Percentiles rank a stretch among this genome's conserved stretches.
Evolutionary conservation across 1,284 basidiomycete genomes (phyloP).

Genomic region (Cutaneotrichosporon sp.): DNA sequence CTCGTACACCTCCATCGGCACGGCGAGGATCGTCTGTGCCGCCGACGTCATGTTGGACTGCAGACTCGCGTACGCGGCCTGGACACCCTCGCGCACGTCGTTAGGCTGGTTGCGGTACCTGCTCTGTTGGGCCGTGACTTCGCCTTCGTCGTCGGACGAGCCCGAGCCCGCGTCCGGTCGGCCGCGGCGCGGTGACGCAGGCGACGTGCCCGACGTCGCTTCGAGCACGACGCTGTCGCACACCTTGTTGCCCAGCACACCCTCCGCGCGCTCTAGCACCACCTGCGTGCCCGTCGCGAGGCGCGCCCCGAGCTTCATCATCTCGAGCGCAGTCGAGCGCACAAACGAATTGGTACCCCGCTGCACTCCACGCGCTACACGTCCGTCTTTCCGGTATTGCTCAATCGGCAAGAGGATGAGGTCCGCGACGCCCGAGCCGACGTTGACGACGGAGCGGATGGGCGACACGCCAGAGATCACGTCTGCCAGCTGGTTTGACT

Average conservation of each 20-base stretch:
- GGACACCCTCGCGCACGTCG: constrained; percentile 79
- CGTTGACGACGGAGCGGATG: constrained; percentile 90
- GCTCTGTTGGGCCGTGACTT: constrained; percentile 58
- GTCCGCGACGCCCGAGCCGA: constrained; percentile 92
- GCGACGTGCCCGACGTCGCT: constrained; percentile 2
- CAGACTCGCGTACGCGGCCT: constrained; percentile 80
- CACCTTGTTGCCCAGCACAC: constrained; percentile 64
- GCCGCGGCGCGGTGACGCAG: no score
- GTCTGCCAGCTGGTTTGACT: constrained; percentile 94
- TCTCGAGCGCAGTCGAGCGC: constrained; percentile 87
- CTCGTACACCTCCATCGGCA: constrained; percentile 99
- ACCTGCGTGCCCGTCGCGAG: constrained; percentile 96
- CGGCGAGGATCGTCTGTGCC: constrained; percentile 95
- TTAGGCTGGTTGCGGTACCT: constrained; percentile 85
- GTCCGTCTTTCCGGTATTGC: constrained; percentile 93
- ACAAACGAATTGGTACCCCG: constrained; percentile 89
- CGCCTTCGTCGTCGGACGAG: constrained; percentile 39
- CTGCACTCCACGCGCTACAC: constrained; percentile 88
- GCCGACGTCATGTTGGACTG: constrained; percentile 80
- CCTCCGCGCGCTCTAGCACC: constrained; percentile 90
- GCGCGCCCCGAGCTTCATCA: constrained; percentile 87
- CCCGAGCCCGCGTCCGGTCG: constrained; percentile 1
- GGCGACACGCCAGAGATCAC: constrained; percentile 96
- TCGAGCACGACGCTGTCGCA: constrained; percentile 25
- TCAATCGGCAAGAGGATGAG: constrained; percentile 91